Evolutionary conservation across 495 filamentous ascomycete species (phyloP).

Genomic region (Penicillium silybi): DNA sequence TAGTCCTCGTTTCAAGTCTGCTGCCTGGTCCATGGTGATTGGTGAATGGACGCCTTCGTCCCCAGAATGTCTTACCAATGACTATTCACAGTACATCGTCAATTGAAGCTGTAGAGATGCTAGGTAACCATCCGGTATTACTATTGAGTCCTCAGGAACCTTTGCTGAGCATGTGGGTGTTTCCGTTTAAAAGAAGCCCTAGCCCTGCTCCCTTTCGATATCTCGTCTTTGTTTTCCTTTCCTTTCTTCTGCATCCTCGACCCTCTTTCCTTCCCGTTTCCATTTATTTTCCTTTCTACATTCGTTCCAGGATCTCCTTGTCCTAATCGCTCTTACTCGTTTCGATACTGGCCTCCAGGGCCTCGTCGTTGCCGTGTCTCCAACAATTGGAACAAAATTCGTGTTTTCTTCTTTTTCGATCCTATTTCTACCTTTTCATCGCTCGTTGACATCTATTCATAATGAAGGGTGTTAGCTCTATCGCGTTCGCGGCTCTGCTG

Average conservation of each 20-base stretch:
- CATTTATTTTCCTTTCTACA: slow-evolving; percentile 24
- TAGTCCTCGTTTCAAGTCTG: slow-evolving; percentile 12
- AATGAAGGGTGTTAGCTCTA: slow-evolving; percentile 24
- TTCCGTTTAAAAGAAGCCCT: neutral
- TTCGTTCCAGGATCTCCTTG: slow-evolving; percentile 11
- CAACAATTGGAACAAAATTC: neutral
- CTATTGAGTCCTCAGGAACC: too few species aligned
- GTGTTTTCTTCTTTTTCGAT: neutral
- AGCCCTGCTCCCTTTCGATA: neutral
- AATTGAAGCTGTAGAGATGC: neutral
- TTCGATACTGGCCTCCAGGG: neutral
- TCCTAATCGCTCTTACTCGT: neutral
- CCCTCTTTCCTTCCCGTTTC: slow-evolving; percentile 31
- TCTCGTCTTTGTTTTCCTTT: slow-evolving; percentile 7
- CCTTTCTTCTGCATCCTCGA: neutral
- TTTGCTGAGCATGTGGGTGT: neutral
- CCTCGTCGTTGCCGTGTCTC: neutral
- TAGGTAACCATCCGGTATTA: too few species aligned
- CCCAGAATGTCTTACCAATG: slow-evolving; percentile 17
- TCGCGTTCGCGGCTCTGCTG: slow-evolving; percentile 29
- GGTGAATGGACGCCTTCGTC: slow-evolving; percentile 6
- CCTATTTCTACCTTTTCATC: neutral
- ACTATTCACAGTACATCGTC: neutral
- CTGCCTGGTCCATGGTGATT: slow-evolving; percentile 7
- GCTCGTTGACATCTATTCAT: slow-evolving; percentile 21